Conservation (phyloP, 805 yeast genomes). For the Pichia gijzeniarum region DNA sequence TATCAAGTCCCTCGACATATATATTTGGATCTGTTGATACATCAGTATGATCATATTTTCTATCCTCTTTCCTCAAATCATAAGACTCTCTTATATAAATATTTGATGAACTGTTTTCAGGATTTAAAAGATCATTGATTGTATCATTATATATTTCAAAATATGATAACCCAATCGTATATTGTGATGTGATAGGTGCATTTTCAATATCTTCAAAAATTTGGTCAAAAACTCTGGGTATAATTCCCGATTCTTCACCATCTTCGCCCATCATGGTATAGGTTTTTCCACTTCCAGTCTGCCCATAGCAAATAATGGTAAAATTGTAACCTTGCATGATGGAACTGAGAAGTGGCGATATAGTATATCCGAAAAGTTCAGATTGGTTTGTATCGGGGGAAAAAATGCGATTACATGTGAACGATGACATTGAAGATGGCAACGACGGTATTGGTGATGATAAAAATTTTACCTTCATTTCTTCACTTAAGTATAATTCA, state of each 20-base stretch:
- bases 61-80: constrained; percentile 24
- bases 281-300: constrained; percentile 81
- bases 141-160: constrained; percentile 81
- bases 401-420: constrained; percentile 64
- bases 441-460: no score
- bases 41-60: not conserved
- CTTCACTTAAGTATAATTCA: no score
- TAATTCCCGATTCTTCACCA: constrained; percentile 47
- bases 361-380: constrained; percentile 53
- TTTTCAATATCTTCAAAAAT: constrained; percentile 47
- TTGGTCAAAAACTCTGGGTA: constrained; percentile 64
- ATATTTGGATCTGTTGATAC: constrained; percentile 38
- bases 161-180: constrained; percentile 53
- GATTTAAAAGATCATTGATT: constrained; percentile 58
- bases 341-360: constrained; percentile 59
- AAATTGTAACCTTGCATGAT: constrained; percentile 54
- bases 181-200: constrained; percentile 7
- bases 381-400: constrained; percentile 43
- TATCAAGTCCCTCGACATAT: constrained; percentile 63
- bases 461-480: no score
- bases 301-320: constrained; percentile 56
- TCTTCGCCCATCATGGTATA: constrained; percentile 69
- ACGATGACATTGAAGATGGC: constrained; percentile 19
- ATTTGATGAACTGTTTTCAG: constrained; percentile 30
- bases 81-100: constrained; percentile 59